Percentiles rank a stretch among this genome's conserved stretches.
These are phyloP conservation scores for Termitomyces eurrhizus DNA, from an alignment of 768 basidiomycete genomes.

Conservation along the genomic window DNA sequence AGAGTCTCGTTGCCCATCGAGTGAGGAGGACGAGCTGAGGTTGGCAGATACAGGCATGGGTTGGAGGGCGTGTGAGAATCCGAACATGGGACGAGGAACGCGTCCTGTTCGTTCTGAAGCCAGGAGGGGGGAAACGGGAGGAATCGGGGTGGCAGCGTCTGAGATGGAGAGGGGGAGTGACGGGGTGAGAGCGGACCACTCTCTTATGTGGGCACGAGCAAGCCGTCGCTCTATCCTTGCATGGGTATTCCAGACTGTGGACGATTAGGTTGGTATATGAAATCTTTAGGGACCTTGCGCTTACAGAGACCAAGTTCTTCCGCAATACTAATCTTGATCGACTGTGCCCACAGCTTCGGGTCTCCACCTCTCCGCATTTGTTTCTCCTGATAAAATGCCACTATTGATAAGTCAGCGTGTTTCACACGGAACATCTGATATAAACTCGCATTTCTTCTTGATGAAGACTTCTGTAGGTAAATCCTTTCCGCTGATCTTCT, in stretches of 20 bases:
- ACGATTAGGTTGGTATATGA: background rate
- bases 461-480: conserved; percentile 76
- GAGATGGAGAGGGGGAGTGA: conserved; percentile 8
- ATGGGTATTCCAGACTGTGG: conserved; percentile 76
- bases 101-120: conserved; percentile 1
- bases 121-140: conserved; percentile 2
- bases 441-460: conserved; percentile 62
- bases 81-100: conserved; percentile 5
- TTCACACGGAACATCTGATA: background rate
- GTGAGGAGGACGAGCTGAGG: background rate
- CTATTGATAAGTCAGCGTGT: conserved; percentile 28
- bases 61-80: conserved; percentile 14
- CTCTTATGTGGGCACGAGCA: conserved; percentile 57
- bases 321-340: conserved; percentile 63
- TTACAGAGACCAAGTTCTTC: conserved; percentile 75
- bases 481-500: conserved; percentile 62
- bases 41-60: conserved; percentile 9
- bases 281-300: conserved; percentile 19
- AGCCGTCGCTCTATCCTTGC: conserved; percentile 49
- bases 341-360: conserved; percentile 44
- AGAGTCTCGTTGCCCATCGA: background rate
- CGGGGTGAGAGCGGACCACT: conserved; percentile 49
- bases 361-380: conserved; percentile 52
- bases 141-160: conserved; percentile 7
- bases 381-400: conserved; percentile 73